Evolutionary conservation across 2,329 filamentous ascomycete genomes (phyloP).

Genomic region (Verticillium nonalfalfae): DNA sequence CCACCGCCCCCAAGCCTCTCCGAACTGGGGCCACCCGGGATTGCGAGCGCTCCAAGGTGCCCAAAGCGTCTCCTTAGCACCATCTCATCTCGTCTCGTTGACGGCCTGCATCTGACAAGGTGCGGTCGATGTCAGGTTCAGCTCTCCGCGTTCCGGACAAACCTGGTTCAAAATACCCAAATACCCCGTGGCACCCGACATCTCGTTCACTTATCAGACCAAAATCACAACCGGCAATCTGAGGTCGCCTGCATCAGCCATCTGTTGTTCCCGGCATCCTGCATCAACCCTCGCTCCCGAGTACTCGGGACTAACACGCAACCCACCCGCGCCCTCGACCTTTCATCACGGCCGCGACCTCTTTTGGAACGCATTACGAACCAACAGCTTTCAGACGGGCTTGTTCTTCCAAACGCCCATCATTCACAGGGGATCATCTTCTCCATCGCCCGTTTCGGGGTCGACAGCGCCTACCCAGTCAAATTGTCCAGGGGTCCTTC

Average conservation of each 20-base stretch:
- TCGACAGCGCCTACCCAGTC: constrained; percentile 1
- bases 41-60: constrained; percentile 1
- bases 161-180: neutral
- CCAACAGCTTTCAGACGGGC: neutral
- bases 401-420: neutral
- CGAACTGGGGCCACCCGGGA: neutral
- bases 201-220: neutral
- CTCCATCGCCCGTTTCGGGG: constrained; percentile 11
- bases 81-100: neutral
- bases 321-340: neutral
- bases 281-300: neutral
- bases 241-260: neutral
- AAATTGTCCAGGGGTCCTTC: neutral
- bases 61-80: neutral
- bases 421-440: constrained; percentile 2
- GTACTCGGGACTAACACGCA: neutral
- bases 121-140: neutral
- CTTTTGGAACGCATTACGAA: neutral
- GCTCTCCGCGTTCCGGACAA: neutral
- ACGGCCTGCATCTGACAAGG: neutral
- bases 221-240: neutral
- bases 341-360: neutral
- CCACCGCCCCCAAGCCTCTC: neutral
- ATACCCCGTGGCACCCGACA: neutral
- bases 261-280: neutral